Base-by-base conservation (phyloP, 371 early-diverging fungal species). In the Sporodiniella umbellata region DNA sequence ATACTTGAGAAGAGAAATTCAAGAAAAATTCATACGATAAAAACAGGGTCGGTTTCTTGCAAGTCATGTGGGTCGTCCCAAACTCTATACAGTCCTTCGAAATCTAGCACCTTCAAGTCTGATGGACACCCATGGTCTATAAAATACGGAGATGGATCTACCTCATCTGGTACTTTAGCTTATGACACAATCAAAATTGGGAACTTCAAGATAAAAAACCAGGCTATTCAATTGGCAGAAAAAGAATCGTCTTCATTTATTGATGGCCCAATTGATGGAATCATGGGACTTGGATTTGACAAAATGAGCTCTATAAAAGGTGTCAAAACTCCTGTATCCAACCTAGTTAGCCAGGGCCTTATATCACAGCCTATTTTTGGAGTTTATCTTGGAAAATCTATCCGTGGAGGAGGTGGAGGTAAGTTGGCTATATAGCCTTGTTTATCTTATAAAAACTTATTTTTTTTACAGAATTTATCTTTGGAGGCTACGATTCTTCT, bases 401-500 rank as follows among this genome's bases (percentile, higher is more conserved):
- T 54, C 2, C 54, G 61, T 7, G 58, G 68, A 21, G 61, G 68
- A 4, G 64, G 63, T 23, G 81, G 81, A 31, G 56, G 50, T 50
- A 50, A 40, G 26, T 28, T 8, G 0, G 33, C 22, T 49, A 12
- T 25, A 25, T 21, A n/a, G 11, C 24, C 22, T 25, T 14, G 25
- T 10, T 8, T 44, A 8, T 28, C 11, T 18, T 12, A 18, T n/a
- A n/a, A n/a, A n/a, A n/a, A n/a, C n/a, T 28, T 28, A 10, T 28
- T 28, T 28, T 28, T 4, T 10, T 28, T 10, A 28, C 10, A 17
- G 70, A 73, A 54, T 56, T 70, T 22, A 56, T 68, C 31, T 60
- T 81, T 40, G 81, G 81, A 24, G 75, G 79, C 12, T 64, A 68
- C 45, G 63, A 80, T 46, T 46, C 56, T 48, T 42, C 63, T 38